phyloP scores from a whole-genome alignment of 2,329 filamentous ascomycete species.

The Madurella mycetomatis region DNA sequence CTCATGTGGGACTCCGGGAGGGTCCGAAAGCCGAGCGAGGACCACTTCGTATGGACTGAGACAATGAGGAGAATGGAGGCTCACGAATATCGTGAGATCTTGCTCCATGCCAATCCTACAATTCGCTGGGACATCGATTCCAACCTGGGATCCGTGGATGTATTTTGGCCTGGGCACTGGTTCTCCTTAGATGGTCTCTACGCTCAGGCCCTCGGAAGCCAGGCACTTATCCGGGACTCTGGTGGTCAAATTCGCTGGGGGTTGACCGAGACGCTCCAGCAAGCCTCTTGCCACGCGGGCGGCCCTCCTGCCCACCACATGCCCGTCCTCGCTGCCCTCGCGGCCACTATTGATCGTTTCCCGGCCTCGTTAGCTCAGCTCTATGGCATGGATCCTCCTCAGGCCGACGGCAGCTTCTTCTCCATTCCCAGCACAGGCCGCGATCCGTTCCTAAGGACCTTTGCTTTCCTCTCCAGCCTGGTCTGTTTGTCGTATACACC shows the following conservation, averaged over 20 bases:
- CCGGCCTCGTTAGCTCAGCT: conserved; percentile 1
- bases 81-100: conserved; percentile 32
- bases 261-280: not conserved
- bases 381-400: conserved; percentile 14
- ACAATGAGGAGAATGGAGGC: conserved; percentile 26
- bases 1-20: conserved; percentile 17
- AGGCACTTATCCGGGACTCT: not conserved
- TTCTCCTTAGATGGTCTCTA: not conserved
- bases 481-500: conserved; percentile 7
- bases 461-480: conserved; percentile 10
- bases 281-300: conserved; percentile 3
- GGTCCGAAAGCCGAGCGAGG: not conserved
- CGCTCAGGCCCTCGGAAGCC: not conserved
- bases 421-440: conserved; percentile 8
- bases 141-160: not conserved
- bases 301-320: not conserved
- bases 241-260: conserved; percentile 5
- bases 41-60: conserved; percentile 18
- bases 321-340: conserved; percentile 4
- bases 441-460: conserved; percentile 18
- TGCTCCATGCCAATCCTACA: conserved; percentile 5
- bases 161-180: conserved; percentile 16
- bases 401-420: conserved; percentile 1
- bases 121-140: not conserved
- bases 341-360: not conserved